Evolutionary conservation across 1,139 yeast genomes (phyloP).

Genomic region (Saccharomyces pastorianus): DNA sequence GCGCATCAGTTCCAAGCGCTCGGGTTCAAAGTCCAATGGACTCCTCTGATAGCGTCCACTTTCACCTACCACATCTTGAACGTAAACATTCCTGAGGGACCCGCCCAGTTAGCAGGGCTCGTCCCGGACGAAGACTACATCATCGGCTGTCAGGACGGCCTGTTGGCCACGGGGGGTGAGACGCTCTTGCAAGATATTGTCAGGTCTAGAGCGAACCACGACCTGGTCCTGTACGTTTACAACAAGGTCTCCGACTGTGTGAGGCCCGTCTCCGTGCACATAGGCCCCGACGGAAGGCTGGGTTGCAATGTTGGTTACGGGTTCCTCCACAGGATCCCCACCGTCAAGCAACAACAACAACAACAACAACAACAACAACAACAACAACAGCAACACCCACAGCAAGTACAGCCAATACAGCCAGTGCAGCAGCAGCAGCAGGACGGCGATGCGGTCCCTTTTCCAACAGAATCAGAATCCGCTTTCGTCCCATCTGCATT

Average conservation of each 20-base stretch:
- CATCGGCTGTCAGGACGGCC: slow-evolving; percentile 80
- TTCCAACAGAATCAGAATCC: slow-evolving; percentile 9
- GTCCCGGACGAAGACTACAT: slow-evolving; percentile 83
- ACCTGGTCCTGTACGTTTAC: slow-evolving; percentile 60
- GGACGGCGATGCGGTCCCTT: neutral
- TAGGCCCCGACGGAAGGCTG: slow-evolving; percentile 67
- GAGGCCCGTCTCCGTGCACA: slow-evolving; percentile 76
- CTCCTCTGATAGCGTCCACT: slow-evolving; percentile 67
- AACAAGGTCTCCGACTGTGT: slow-evolving; percentile 80
- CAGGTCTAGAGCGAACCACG: slow-evolving; percentile 49
- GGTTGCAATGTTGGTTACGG: slow-evolving; percentile 98
- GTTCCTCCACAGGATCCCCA: slow-evolving; percentile 70
- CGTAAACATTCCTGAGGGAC: slow-evolving; percentile 61
- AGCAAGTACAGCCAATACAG: too few species aligned
- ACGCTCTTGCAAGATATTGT: slow-evolving; percentile 64
- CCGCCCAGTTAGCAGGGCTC: slow-evolving; percentile 79
- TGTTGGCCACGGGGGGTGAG: slow-evolving; percentile 81
- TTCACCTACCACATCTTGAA: slow-evolving; percentile 82
- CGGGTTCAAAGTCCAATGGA: slow-evolving; percentile 69
- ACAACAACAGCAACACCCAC: too few species aligned
- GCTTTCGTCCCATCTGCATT: slow-evolving; percentile 15
- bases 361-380: too few species aligned
- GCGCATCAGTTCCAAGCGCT: slow-evolving; percentile 33
- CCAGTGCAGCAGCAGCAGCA: slow-evolving; percentile 3
- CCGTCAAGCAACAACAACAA: slow-evolving; percentile 10